phyloP scores from a whole-genome alignment of 2,329 filamentous ascomycete genomes.

The Pseudogymnoascus sp. region DNA sequence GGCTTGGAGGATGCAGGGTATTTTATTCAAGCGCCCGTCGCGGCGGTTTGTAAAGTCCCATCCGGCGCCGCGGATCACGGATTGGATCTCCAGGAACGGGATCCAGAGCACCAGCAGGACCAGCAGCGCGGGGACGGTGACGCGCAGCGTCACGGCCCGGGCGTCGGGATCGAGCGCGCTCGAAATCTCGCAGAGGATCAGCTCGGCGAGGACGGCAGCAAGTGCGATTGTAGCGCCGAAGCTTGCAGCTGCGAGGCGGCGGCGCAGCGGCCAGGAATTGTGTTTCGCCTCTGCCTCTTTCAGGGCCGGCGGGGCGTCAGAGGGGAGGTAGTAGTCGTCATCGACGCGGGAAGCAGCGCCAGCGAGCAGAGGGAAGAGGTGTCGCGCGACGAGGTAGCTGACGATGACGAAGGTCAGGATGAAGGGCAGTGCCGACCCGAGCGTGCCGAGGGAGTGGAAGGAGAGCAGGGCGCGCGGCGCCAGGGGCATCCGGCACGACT shows the following conservation, averaged over 20 bases:
- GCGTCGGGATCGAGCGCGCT: constrained; percentile 63
- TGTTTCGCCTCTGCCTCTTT: constrained; percentile 53
- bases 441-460: constrained; percentile 1
- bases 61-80: constrained; percentile 42
- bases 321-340: constrained; percentile 54
- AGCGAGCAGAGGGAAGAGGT: constrained; percentile 66
- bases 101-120: constrained; percentile 67
- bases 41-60: constrained; percentile 54
- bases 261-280: constrained; percentile 42
- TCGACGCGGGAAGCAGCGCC: constrained; percentile 43
- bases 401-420: constrained; percentile 60
- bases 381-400: constrained; percentile 54
- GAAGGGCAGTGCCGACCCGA: constrained; percentile 48
- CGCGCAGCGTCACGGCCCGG: constrained; percentile 57
- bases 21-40: constrained; percentile 47
- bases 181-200: constrained; percentile 78
- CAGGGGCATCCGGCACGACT: neutral
- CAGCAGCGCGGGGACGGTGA: constrained; percentile 64
- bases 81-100: constrained; percentile 69
- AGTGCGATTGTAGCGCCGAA: constrained; percentile 73
- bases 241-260: constrained; percentile 50
- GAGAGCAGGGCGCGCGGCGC: neutral
- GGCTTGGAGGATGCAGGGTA: constrained; percentile 58
- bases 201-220: constrained; percentile 67
- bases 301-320: constrained; percentile 52